Evolutionary conservation across 352 stramenopile genomes (phyloP).

Genomic region (Globisporangium viniferum): DNA sequence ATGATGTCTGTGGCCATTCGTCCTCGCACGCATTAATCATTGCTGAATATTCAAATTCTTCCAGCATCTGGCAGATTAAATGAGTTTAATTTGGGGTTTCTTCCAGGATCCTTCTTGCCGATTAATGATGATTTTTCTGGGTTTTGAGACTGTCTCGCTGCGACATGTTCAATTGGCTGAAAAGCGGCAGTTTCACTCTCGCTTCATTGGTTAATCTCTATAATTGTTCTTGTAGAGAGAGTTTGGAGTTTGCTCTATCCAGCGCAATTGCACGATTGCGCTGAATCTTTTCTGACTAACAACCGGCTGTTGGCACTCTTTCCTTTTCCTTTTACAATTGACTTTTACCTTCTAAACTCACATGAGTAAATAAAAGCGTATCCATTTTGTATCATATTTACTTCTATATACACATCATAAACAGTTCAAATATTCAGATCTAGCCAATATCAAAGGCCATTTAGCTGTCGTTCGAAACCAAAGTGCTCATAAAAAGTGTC

Average conservation of each 20-base stretch:
- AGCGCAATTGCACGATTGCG: not conserved
- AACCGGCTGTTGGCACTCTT: not conserved
- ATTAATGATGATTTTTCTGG: not conserved
- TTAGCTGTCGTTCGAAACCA: too few relatives aligned
- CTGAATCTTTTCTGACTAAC: constrained; percentile 6
- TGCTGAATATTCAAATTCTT: not conserved
- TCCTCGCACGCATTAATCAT: not conserved
- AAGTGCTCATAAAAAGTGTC: too few relatives aligned
- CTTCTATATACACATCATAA: not conserved
- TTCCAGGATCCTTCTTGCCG: not conserved
- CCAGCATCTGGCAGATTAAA: not conserved
- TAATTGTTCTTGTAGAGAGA: constrained; percentile 6
- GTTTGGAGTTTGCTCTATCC: not conserved
- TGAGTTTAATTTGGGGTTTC: not conserved
- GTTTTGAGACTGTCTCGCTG: not conserved
- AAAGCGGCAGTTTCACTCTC: not conserved
- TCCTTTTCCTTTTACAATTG: not conserved
- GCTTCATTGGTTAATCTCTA: constrained; percentile 9
- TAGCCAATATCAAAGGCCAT: not conserved
- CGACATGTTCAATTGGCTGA: constrained; percentile 1
- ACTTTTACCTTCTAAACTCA: too few relatives aligned
- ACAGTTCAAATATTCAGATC: not conserved
- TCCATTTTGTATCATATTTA: not conserved
- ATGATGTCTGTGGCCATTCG: not conserved
- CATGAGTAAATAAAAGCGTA: not conserved